A percentile compares a stretch with the other conserved stretches of the same genome.
These are phyloP conservation scores for Myrica gale DNA, from an alignment of 306 rosid species.

Conservation along the genomic window DNA sequence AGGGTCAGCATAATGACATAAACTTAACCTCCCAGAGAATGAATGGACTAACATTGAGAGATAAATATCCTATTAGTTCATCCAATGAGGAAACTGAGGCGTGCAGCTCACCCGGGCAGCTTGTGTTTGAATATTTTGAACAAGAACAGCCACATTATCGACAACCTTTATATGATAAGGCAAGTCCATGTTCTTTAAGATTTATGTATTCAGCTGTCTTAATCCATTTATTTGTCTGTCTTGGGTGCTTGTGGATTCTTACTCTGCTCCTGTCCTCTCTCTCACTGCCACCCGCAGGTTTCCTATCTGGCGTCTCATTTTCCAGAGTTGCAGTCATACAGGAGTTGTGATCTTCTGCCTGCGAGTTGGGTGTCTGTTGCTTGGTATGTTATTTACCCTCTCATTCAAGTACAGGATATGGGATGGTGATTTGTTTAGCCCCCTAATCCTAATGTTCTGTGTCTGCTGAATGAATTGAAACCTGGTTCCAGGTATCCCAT, in stretches of 20 bases:
- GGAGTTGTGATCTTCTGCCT: conserved; percentile 54
- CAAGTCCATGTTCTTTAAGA: conserved; percentile 22
- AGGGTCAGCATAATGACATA: conserved; percentile 26
- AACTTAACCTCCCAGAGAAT: conserved; percentile 31
- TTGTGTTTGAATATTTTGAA: conserved; percentile 48
- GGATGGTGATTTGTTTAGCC: not conserved
- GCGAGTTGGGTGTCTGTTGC: conserved; percentile 68
- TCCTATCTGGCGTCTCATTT: conserved; percentile 46
- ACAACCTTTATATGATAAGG: conserved; percentile 53
- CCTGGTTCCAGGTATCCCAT: conserved; percentile 60
- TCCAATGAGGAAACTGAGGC: conserved; percentile 47
- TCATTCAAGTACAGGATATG: not conserved
- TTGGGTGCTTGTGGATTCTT: conserved; percentile 19
- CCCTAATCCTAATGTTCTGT: not conserved
- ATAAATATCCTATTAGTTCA: conserved; percentile 30
- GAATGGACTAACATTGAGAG: conserved; percentile 37
- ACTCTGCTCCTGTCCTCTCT: not conserved
- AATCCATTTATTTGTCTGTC: not conserved
- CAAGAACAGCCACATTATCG: conserved; percentile 49
- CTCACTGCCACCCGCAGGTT: conserved; percentile 32
- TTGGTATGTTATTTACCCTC: conserved; percentile 34
- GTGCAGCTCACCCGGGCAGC: conserved; percentile 33
- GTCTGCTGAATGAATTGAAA: conserved; percentile 19
- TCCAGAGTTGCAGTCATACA: conserved; percentile 40
- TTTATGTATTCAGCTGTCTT: not conserved